Evolutionary conservation across 208 protist genomes (phyloP).

Genomic region (Strigomonas galati): DNA sequence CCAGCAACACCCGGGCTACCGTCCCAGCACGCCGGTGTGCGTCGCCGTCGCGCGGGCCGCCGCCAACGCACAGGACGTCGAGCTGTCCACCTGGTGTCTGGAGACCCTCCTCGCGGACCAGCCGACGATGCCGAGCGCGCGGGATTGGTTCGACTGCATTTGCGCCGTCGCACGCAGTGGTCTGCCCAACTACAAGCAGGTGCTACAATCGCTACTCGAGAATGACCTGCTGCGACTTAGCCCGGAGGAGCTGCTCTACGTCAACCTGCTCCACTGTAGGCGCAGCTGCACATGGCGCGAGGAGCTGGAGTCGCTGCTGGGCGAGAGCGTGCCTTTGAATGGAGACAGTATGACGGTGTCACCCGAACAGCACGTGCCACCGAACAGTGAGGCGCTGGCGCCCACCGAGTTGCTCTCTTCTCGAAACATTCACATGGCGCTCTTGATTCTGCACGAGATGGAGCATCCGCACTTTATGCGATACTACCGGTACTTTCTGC

Average conservation of each 20-base stretch:
- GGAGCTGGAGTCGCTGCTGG: slow-evolving; percentile 36
- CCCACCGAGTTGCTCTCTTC: slow-evolving; percentile 22
- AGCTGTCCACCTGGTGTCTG: slow-evolving; percentile 39
- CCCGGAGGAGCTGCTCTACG: slow-evolving; percentile 52
- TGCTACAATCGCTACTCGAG: slow-evolving; percentile 50
- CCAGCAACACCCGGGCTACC: slow-evolving; percentile 21
- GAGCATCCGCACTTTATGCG: slow-evolving; percentile 59
- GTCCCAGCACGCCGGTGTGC: slow-evolving; percentile 15
- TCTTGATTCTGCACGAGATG: slow-evolving; percentile 70
- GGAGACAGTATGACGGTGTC: too few species aligned
- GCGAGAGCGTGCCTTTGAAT: not conserved
- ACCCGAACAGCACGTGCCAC: too few species aligned
- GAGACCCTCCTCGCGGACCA: slow-evolving; percentile 26
- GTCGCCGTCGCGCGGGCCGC: slow-evolving; percentile 28
- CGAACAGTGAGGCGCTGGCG: not conserved
- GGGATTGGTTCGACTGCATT: slow-evolving; percentile 56
- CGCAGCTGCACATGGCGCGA: slow-evolving; percentile 39
- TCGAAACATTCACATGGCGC: slow-evolving; percentile 48
- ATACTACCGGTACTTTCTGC: slow-evolving; percentile 56
- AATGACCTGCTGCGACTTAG: slow-evolving; percentile 47
- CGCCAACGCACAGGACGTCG: slow-evolving; percentile 15
- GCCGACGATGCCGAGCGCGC: slow-evolving; percentile 29
- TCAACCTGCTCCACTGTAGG: slow-evolving; percentile 65
- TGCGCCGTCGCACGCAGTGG: slow-evolving; percentile 55
- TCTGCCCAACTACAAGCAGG: slow-evolving; percentile 50